phyloP scores from a whole-genome alignment of 257 asterid species.

The Dorcoceras hygrometricum region DNA sequence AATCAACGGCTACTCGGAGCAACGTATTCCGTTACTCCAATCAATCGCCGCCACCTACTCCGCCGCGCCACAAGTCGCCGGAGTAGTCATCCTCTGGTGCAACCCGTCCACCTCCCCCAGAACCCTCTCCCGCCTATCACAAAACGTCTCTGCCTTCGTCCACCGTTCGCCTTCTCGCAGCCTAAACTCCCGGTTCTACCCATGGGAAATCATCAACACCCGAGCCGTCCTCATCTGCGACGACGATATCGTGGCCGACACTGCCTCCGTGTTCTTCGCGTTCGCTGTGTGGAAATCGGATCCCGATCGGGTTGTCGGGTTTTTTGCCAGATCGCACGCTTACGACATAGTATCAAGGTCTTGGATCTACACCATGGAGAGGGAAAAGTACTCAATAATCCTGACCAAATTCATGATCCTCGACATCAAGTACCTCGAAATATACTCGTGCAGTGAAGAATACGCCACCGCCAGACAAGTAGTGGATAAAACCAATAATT shows the following conservation, averaged over 20 bases:
- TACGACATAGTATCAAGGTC: constrained; percentile 51
- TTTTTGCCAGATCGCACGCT: constrained; percentile 84
- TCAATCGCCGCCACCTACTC: constrained; percentile 69
- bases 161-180: constrained; percentile 59
- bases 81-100: constrained; percentile 72
- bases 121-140: constrained; percentile 51
- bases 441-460: constrained; percentile 53
- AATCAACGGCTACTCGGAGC: constrained; percentile 86
- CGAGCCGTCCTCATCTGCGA: constrained; percentile 82
- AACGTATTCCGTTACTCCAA: constrained; percentile 70
- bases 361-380: constrained; percentile 83
- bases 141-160: constrained; percentile 51
- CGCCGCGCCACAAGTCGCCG: constrained; percentile 53
- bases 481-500: constrained; percentile 62
- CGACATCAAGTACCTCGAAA: constrained; percentile 40
- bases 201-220: constrained; percentile 49
- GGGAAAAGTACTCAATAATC: constrained; percentile 62
- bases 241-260: constrained; percentile 70
- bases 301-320: constrained; percentile 60
- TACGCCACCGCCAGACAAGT: constrained; percentile 31
- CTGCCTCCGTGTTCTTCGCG: constrained; percentile 57
- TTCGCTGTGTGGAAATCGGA: constrained; percentile 62
- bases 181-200: constrained; percentile 79
- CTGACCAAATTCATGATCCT: constrained; percentile 77
- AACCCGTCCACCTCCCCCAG: constrained; percentile 63